Base-by-base conservation (phyloP, 306 rosid species). In the Sicyos edulis region DNA sequence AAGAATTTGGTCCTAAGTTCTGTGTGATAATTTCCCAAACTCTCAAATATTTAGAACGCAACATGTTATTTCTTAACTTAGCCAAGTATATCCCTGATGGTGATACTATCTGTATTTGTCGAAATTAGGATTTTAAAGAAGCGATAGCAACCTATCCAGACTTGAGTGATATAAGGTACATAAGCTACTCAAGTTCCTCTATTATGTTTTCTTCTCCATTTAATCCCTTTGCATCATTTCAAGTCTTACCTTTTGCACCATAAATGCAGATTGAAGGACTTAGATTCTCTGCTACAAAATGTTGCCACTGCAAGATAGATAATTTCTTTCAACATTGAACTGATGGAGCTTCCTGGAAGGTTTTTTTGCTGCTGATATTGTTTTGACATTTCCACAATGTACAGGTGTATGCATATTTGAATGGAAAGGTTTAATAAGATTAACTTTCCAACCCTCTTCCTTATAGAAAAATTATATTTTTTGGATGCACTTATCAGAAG, bases 141-240 rank as follows among this genome's bases (percentile, higher is more conserved):
- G 96, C 98, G 61, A 62, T 87, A 73, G 96, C 96, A 79, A 65
- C 77, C 73, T 93, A 90, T 85, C 90, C 96, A 21, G 96, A 90
- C 84, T 79, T 90, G 89, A 88, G 90, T 77, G 80, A 83, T 54
- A 60, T 88, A 61, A 87, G 96, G 98, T 90, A 92, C 67, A 58
- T 52, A 90, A 68, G 62, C 54, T 54, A 17, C 17, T 47, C 10
- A 20, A 42, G 47, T 54, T 53, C 32, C 34, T 55, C 54, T n/a
- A 15, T 32, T 42, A 40, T 16, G 17, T 59, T 21, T 52, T 69
- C 19, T 4, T 24, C 57, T 76, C 64, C 55, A 24, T 55, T 59
- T 56, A 34, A 60, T 40, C 72, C n/a, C 40, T 59, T 8, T 22
- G 32, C 4, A 54, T 20, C 50, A 66, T 77, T 63, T 16, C 26